Percentiles rank a stretch among this genome's conserved stretches.
Evolutionary conservation across 129 eudicot species (phyloP).

Genomic region (Escallonia herrerae): DNA sequence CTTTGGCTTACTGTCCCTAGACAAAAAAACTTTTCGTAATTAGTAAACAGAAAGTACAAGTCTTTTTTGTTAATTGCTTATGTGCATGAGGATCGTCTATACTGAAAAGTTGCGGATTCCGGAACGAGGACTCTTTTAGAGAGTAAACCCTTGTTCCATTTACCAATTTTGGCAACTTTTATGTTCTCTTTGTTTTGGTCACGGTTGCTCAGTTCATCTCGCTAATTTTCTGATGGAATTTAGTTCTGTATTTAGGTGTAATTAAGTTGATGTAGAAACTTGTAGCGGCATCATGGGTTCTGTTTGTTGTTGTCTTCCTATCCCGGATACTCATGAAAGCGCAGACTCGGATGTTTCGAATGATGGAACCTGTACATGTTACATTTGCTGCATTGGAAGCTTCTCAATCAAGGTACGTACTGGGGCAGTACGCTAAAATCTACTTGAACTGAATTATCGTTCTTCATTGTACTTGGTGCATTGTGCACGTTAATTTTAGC

Average conservation of each 20-base stretch:
- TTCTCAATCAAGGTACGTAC: conserved; percentile 15
- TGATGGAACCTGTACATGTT: background rate
- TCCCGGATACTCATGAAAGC: conserved; percentile 5
- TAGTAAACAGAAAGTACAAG: too few relatives aligned
- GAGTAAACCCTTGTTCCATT: background rate
- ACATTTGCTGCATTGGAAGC: background rate
- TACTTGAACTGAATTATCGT: too few relatives aligned
- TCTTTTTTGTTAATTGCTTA: too few relatives aligned
- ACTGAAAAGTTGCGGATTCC: too few relatives aligned
- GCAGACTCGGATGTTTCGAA: background rate
- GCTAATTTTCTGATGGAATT: background rate
- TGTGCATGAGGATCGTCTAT: too few relatives aligned
- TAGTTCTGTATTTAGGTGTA: background rate
- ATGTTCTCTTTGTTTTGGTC: background rate
- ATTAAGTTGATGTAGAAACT: background rate
- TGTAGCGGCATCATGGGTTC: conserved; percentile 23
- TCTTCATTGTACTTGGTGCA: too few relatives aligned
- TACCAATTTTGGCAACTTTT: background rate
- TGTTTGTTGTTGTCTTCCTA: conserved; percentile 27
- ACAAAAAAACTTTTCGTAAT: too few relatives aligned
- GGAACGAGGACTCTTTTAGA: too few relatives aligned
- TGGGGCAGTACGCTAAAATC: too few relatives aligned
- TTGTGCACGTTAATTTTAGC: background rate
- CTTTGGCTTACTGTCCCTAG: too few relatives aligned
- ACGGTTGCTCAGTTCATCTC: background rate